Conservation (phyloP, 495 filamentous ascomycete species). For the Penicillium cinerascens region DNA sequence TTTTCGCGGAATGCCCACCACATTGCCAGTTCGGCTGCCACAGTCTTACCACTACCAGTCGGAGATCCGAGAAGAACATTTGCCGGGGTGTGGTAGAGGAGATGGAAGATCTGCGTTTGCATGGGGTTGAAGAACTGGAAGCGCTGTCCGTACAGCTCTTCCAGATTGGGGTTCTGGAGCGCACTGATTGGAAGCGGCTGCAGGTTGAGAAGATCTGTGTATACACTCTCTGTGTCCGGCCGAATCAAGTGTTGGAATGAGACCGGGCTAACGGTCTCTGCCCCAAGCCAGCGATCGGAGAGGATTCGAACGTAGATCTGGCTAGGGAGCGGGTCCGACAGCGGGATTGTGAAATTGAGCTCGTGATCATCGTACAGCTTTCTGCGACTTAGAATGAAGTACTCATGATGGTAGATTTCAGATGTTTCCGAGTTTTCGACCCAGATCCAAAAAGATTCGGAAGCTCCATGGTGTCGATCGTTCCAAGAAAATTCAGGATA, state of each 20-base stretch:
- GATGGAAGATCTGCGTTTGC: slow-evolving; percentile 98
- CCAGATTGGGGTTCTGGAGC: slow-evolving; percentile 79
- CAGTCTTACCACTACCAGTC: slow-evolving; percentile 94
- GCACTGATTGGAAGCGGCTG: slow-evolving; percentile 87
- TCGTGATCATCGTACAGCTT: slow-evolving; percentile 94
- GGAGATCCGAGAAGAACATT: slow-evolving; percentile 97
- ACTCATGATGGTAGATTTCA: slow-evolving; percentile 97
- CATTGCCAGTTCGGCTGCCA: slow-evolving; percentile 97
- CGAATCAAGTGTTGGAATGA: slow-evolving; percentile 98
- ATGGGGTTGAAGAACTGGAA: slow-evolving; percentile 98
- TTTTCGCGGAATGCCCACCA: slow-evolving; percentile 99
- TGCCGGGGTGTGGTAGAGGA: slow-evolving; percentile 81
- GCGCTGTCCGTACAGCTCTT: slow-evolving; percentile 81
- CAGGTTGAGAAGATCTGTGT: slow-evolving; percentile 88
- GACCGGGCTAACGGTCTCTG: slow-evolving; percentile 91
- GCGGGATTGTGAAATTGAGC: slow-evolving; percentile 93
- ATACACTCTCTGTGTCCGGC: slow-evolving; percentile 94
- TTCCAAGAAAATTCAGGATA: slow-evolving; percentile 94
- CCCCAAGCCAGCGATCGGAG: slow-evolving; percentile 93
- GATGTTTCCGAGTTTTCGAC: slow-evolving; percentile 97
- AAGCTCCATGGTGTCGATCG: slow-evolving; percentile 88
- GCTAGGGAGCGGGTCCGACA: slow-evolving; percentile 85
- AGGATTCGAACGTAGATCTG: slow-evolving; percentile 95
- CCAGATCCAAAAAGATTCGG: slow-evolving; percentile 98
- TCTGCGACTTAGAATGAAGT: slow-evolving; percentile 83